Evolutionary conservation across 805 yeast genomes (phyloP).

Genomic region (Metschnikowia borealis): DNA sequence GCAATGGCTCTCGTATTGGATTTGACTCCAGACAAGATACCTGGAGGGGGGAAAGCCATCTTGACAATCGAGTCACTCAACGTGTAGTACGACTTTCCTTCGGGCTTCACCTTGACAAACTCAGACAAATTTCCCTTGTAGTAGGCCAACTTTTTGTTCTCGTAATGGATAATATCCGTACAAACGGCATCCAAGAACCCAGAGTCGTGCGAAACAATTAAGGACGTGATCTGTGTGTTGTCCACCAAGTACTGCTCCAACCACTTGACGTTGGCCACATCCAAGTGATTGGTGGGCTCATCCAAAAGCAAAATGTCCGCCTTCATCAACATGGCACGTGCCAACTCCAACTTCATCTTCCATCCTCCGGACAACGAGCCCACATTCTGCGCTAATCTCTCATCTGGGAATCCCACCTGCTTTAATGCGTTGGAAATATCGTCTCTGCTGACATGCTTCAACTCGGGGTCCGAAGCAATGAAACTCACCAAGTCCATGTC

Average conservation of each 20-base stretch:
- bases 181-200: slow-evolving; percentile 94
- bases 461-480: slow-evolving; percentile 85
- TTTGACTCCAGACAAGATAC: slow-evolving; percentile 94
- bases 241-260: slow-evolving; percentile 78
- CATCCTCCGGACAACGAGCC: slow-evolving; percentile 98
- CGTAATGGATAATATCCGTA: slow-evolving; percentile 95
- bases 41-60: slow-evolving; percentile 99
- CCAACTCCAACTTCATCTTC: slow-evolving; percentile 98
- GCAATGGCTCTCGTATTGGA: slow-evolving; percentile 94
- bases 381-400: slow-evolving; percentile 83
- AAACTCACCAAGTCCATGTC: slow-evolving; percentile 84
- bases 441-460: slow-evolving; percentile 55
- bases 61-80: slow-evolving; percentile 88
- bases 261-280: slow-evolving; percentile 92
- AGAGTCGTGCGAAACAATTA: slow-evolving; percentile 97
- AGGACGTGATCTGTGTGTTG: slow-evolving; percentile 84
- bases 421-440: slow-evolving; percentile 74
- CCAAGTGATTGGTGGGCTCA: slow-evolving; percentile 98
- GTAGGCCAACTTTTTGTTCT: slow-evolving; percentile 88
- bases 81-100: slow-evolving; percentile 93
- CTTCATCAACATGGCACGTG: slow-evolving; percentile 97
- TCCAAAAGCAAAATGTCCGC: slow-evolving; percentile 93
- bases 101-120: slow-evolving; percentile 89
- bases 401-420: slow-evolving; percentile 88
- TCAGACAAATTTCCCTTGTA: slow-evolving; percentile 94